Evolutionary conservation across 305 asterid species (phyloP), one percentile per base, ranked within the genome.

Genomic region (Euphrasia arctica): DNA sequence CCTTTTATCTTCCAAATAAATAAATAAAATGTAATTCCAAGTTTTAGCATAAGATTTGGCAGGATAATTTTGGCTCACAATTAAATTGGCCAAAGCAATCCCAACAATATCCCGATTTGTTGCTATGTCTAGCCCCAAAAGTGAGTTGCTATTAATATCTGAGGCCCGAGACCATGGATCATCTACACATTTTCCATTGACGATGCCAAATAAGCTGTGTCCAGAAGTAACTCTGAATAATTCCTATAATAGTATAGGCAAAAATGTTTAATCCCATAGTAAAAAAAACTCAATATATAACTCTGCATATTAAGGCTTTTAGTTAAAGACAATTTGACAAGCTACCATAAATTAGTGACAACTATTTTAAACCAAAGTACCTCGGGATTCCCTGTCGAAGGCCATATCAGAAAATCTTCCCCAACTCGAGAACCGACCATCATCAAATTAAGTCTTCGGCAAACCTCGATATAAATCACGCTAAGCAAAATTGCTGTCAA

Each of bases 321-420:
- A n/a, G 7, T 39, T 39, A 39, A 39, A 39, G 43, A 39, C 39
- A 9, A 12, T 12, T 12, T 11, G 1, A 11, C 18, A 47, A 12
- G 4, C 51, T 47, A 47, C 13, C 51, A 47, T 47, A 50, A 59
- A 52, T 48, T 7, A 9, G 47, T 15, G 4, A 66, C 50, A 39
- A 7, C 34, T n/a, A 45, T 48, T 47, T 50, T 4, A 7, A 28
- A 50, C 25, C 25, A 9, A 27, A 22, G 4, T 54, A 92, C 98
- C 96, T 92, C 97, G 18, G 90, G 98, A 78, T 92, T 84, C 75
- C 85, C 90, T 1, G 94, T 85, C 66, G 75, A 83, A 63, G 96
- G 98, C 98, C 98, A 90, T 75, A 92, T 87, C 80, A 92, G 76
- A 79, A 92, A 92, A 36, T 89, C 97, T 74, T 90, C 98, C 82